phyloP scores from a whole-genome alignment of 2,329 filamentous ascomycete species.

The Fusarium avenaceum region DNA sequence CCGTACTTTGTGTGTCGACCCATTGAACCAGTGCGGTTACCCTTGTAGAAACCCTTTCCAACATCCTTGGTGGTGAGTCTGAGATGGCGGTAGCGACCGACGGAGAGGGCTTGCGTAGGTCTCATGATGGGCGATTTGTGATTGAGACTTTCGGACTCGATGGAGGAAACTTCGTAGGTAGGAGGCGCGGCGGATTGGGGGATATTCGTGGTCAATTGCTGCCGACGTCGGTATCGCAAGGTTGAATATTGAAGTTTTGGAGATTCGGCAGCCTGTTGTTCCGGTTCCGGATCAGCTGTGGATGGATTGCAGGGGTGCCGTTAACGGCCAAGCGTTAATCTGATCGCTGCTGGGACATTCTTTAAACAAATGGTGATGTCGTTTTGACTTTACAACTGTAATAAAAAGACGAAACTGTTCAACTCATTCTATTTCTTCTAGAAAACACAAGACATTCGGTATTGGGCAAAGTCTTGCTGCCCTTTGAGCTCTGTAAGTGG shows the following conservation, averaged over 20 bases:
- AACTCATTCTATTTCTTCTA: neutral
- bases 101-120: constrained; percentile 75
- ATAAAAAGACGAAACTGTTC: neutral
- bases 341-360: constrained; percentile 5
- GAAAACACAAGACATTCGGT: neutral
- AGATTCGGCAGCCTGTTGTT: constrained; percentile 46
- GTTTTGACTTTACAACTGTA: neutral
- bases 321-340: constrained; percentile 15
- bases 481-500: constrained; percentile 45
- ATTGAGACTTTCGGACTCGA: neutral
- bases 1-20: constrained; percentile 87
- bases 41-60: constrained; percentile 97
- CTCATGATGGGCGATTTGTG: constrained; percentile 64
- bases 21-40: constrained; percentile 89
- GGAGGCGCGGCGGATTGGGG: constrained; percentile 12
- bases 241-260: constrained; percentile 43
- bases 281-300: constrained; percentile 50
- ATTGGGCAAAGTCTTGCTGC: neutral
- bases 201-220: constrained; percentile 26
- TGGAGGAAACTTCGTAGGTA: constrained; percentile 9
- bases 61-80: constrained; percentile 92
- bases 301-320: constrained; percentile 35
- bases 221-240: constrained; percentile 17
- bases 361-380: constrained; percentile 1
- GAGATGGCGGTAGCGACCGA: constrained; percentile 78